Base-by-base conservation (phyloP, 2,329 filamentous ascomycete genomes). In the Ambrosiella cleistominuta region DNA sequence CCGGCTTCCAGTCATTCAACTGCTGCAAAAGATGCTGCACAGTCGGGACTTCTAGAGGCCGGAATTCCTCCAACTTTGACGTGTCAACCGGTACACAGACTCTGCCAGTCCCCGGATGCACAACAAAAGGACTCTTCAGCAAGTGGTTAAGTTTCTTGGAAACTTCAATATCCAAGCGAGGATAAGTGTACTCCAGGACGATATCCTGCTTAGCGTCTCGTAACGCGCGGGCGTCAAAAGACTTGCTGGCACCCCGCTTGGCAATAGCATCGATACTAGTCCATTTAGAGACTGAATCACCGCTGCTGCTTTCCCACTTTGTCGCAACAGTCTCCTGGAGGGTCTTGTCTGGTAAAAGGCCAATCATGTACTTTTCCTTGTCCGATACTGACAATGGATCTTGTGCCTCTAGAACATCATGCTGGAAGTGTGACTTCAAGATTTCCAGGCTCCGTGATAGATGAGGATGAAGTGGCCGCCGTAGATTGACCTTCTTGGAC, bases 71-170 rank as follows among this genome's bases (percentile, higher is more conserved):
- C 0, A 91, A 77, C 4, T 72, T 75, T 40, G 74, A 72, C 1
- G 81, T 79, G 67, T 97, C 87, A 65, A 98, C 97, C 1, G 93
- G 93, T 56, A 98, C 93, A 72, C 93, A 98, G 6, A 98, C 88
- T 57, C 91, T 75, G 0, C 93, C 91, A 0, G 93, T 98, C 15
- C 89, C 89, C 0, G 93, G 93, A 68, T 98, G 93, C 42, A 98
- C 84, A 61, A 96, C 91, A 66, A 98, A 98, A 0, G 93, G 93
- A 62, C 85, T 90, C 69, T 98, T 98, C 64, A 98, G 82, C 77
- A 98, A 81, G 77, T 98, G 93, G 73, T 96, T 97, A 59, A 95
- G 81, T 69, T 96, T 95, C 75, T 97, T 97, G 67, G 86, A 93
- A 68, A 98, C 93, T 70, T 95, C 89, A 62, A 93, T 90, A 75